Base-by-base conservation (phyloP, 495 filamentous ascomycete species). In the Baudoinia panamericana region DNA sequence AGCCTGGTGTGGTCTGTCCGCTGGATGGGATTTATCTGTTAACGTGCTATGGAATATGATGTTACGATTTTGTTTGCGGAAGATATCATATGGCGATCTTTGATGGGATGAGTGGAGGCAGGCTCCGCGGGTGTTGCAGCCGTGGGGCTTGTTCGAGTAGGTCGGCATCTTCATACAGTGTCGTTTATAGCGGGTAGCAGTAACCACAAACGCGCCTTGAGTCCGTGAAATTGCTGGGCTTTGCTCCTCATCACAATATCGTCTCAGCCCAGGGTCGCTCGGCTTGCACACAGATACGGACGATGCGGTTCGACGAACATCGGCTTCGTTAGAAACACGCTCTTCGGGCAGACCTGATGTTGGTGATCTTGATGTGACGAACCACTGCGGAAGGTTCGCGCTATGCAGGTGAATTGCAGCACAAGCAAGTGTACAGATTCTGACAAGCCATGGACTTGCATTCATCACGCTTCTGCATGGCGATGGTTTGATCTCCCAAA, bases 301-400 rank as follows among this genome's bases (percentile, higher is more conserved):
- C 22, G 4, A 34, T 17, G n/a, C 31, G 12, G 12, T 32, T 18
- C 31, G 9, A 34, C 3, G 31, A 37, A 29, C 8, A 17, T 29
- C 16, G 9, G 5, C 8, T 7, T 5, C 41, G 10, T 36, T 43
- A 32, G 5, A 43, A 15, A 31, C 32, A n/a, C 47, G 25, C 20
- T n/a, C n/a, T n/a, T n/a, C n/a, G n/a, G n/a, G n/a, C n/a, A n/a
- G n/a, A n/a, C n/a, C 28, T 50, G 10, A 34, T 36, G 2, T 36
- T 50, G 17, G 47, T 42, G 2, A 28, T 50, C 41, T 36, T 50
- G 45, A 24, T 50, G 47, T 35, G 47, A 45, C 36, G 25, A 40
- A 15, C 48, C 80, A n/a, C n/a, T n/a, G n/a, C n/a, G n/a, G n/a
- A n/a, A n/a, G n/a, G n/a, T n/a, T n/a, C n/a, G n/a, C n/a, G n/a